Conservation (phyloP, 2,329 filamentous ascomycete species). For the Phaeosphaeriaceae sp. region DNA sequence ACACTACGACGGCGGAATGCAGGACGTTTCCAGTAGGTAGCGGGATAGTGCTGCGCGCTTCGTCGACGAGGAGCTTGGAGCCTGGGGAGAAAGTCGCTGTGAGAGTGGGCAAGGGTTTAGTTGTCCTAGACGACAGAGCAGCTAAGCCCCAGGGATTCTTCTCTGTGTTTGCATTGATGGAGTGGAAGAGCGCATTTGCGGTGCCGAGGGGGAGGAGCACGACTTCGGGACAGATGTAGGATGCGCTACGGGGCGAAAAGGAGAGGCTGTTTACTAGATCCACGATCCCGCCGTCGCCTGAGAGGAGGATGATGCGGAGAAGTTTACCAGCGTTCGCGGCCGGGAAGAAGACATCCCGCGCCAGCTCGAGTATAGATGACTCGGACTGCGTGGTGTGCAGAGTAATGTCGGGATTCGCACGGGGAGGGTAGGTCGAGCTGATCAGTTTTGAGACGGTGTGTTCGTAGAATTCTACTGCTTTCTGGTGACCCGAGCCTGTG, state of each 20-base stretch:
- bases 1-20: conserved; percentile 83
- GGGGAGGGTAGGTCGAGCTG: not conserved
- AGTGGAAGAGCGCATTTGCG: conserved; percentile 58
- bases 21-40: conserved; percentile 45
- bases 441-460: conserved; percentile 29
- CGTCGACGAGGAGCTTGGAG: conserved; percentile 51
- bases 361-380: conserved; percentile 70
- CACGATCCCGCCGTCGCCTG: conserved; percentile 85
- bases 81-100: conserved; percentile 54
- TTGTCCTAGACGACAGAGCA: conserved; percentile 43
- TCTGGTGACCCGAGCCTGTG: conserved; percentile 52
- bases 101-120: conserved; percentile 52
- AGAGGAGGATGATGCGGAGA: conserved; percentile 73
- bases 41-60: conserved; percentile 52
- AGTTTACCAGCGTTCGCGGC: conserved; percentile 54
- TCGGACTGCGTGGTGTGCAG: conserved; percentile 67
- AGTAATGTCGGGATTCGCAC: not conserved
- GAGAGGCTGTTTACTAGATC: conserved; percentile 78
- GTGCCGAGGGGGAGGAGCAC: conserved; percentile 61
- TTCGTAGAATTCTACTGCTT: conserved; percentile 50
- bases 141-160: conserved; percentile 51
- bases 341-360: conserved; percentile 57
- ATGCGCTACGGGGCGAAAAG: conserved; percentile 27
- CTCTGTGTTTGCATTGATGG: conserved; percentile 46
- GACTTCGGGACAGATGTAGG: conserved; percentile 61